Percentiles rank a stretch among this genome's conserved stretches.
These are phyloP conservation scores for Fraxinus baroniana DNA, from an alignment of 305 asterid species.

Conservation along the genomic window DNA sequence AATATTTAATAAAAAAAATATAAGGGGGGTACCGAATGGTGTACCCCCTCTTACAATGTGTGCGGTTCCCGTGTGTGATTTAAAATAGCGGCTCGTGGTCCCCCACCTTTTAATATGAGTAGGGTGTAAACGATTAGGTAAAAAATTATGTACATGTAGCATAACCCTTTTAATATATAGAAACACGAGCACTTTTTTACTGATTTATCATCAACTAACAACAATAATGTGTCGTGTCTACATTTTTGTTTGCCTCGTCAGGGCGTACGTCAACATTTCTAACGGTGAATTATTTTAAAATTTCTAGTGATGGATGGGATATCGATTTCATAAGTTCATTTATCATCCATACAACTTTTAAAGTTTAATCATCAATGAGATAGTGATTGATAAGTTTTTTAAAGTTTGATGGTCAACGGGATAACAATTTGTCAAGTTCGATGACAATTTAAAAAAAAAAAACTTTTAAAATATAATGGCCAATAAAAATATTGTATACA, in stretches of 20 bases:
- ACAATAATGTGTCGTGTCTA: background rate
- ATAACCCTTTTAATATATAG: background rate
- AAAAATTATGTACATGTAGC: no score
- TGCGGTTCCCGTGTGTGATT: no score
- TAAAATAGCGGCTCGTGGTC: fast-evolving
- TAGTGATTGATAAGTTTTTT: background rate
- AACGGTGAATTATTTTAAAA: no score
- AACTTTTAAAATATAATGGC: background rate
- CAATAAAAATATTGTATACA: background rate
- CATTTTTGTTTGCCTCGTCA: background rate
- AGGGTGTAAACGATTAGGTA: no score
- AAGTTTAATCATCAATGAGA: no score
- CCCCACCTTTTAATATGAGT: background rate
- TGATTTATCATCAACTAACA: background rate
- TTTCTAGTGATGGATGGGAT: background rate
- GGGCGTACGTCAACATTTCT: background rate
- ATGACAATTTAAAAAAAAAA: background rate
- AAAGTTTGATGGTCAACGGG: background rate
- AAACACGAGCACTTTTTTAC: background rate
- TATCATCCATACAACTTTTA: no score
- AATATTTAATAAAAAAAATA: background rate
- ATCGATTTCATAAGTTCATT: background rate
- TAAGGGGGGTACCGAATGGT: no score
- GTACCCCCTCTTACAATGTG: no score
- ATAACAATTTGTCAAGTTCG: background rate